A percentile compares a stretch with the other conserved stretches of the same genome.
Conservation (phyloP, 2,329 filamentous ascomycete genomes). For the Penicillium sp. region DNA sequence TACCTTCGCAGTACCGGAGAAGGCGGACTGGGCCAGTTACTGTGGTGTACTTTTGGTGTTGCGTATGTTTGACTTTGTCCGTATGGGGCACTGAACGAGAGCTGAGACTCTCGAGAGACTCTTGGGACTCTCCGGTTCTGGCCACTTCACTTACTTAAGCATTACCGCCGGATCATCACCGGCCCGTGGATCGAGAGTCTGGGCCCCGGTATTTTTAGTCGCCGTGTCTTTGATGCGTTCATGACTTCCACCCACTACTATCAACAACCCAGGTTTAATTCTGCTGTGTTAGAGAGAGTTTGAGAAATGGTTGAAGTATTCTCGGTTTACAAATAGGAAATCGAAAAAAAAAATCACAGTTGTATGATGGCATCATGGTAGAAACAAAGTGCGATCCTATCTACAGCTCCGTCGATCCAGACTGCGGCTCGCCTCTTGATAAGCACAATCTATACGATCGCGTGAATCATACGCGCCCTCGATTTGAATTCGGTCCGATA, state of each 20-base stretch:
- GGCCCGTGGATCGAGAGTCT: conserved; percentile 15
- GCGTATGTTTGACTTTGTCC: background rate
- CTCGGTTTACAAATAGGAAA: background rate
- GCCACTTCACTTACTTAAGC: conserved; percentile 15
- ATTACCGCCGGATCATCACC: conserved; percentile 23
- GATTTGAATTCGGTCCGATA: conserved; percentile 27
- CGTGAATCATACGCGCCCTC: background rate
- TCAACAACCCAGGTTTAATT: background rate
- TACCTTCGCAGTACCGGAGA: conserved; percentile 25
- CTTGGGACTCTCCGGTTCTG: background rate
- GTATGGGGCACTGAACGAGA: background rate
- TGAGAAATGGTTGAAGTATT: too few species aligned
- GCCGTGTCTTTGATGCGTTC: conserved; percentile 10
- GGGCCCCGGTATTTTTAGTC: conserved; percentile 9
- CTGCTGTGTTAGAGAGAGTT: background rate
- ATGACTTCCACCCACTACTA: background rate
- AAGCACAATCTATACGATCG: conserved; percentile 18
- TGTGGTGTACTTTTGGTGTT: conserved; percentile 1
- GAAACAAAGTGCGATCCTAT: background rate
- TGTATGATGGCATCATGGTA: background rate
- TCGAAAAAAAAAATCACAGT: background rate
- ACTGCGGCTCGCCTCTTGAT: conserved; percentile 12
- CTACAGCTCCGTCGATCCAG: background rate
- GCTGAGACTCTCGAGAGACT: background rate
- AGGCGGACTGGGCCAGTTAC: background rate